Evolutionary conservation across 805 yeast species (phyloP).

Genomic region (Kuraishia molischiana): DNA sequence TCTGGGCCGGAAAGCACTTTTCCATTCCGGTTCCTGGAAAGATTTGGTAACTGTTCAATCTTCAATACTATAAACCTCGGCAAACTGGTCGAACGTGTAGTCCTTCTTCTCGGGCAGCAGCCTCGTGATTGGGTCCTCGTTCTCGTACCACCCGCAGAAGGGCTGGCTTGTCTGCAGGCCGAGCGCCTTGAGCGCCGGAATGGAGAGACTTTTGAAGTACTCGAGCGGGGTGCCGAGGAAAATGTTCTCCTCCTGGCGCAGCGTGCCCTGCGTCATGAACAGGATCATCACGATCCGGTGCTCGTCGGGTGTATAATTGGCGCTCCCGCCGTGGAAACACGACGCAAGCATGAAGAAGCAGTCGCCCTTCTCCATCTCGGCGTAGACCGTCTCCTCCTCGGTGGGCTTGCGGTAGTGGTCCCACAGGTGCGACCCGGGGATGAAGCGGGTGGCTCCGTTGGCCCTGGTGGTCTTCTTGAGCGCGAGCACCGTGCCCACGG

Average conservation of each 20-base stretch:
- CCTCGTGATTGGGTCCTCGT: constrained; percentile 8
- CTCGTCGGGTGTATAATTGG: constrained; percentile 12
- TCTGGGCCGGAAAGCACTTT: too few species aligned
- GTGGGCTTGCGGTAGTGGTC: constrained; percentile 13
- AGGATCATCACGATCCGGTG: constrained; percentile 11
- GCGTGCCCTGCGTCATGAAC: constrained; percentile 15
- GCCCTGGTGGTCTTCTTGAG: constrained; percentile 15
- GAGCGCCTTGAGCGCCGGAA: constrained; percentile 8
- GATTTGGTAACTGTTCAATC: too few species aligned
- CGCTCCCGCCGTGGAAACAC: constrained; percentile 17
- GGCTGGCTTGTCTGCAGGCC: constrained; percentile 13
- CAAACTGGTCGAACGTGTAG: too few species aligned
- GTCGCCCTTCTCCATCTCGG: constrained; percentile 17
- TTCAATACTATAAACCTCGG: too few species aligned
- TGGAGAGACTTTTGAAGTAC: constrained; percentile 10
- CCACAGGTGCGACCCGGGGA: constrained; percentile 22
- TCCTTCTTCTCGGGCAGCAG: background rate
- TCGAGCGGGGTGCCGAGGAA: constrained; percentile 12
- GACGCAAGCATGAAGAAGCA: constrained; percentile 15
- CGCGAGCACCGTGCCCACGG: constrained; percentile 16
- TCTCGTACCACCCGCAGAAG: constrained; percentile 8
- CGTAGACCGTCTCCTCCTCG: constrained; percentile 11
- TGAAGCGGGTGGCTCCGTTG: constrained; percentile 21
- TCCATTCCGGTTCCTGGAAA: too few species aligned
- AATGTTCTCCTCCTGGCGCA: constrained; percentile 19